A percentile compares a stretch with the other conserved stretches of the same genome.
Conservation (phyloP, 192 early-diverging fungal genomes). For the Coemansia sp. region DNA sequence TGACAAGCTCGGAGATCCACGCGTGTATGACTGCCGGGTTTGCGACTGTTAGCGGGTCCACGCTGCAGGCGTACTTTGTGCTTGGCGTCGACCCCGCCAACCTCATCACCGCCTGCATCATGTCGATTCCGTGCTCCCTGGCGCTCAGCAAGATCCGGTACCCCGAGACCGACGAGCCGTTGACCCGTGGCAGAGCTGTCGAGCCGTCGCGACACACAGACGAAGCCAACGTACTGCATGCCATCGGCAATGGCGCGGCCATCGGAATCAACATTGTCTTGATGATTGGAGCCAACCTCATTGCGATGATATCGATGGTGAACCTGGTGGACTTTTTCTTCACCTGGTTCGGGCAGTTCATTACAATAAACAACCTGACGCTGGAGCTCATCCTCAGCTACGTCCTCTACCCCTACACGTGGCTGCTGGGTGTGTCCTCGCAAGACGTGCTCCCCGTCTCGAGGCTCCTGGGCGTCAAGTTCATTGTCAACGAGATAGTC, state of each 20-base stretch:
- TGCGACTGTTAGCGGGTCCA: constrained; percentile 85
- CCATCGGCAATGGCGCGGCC: constrained; percentile 79
- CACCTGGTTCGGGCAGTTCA: constrained; percentile 69
- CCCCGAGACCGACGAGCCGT: constrained; percentile 78
- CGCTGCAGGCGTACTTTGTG: constrained; percentile 69
- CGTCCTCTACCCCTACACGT: constrained; percentile 73
- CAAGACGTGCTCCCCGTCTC: constrained; percentile 59
- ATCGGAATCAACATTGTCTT: constrained; percentile 73
- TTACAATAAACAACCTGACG: constrained; percentile 60
- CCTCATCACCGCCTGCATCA: constrained; percentile 82
- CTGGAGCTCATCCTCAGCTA: constrained; percentile 73
- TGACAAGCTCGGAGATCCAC: constrained; percentile 85
- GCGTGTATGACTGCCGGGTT: constrained; percentile 87
- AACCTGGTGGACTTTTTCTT: constrained; percentile 66
- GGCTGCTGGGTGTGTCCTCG: constrained; percentile 66
- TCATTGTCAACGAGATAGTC: constrained; percentile 88
- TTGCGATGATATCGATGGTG: constrained; percentile 74
- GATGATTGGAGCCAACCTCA: constrained; percentile 72
- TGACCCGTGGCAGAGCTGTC: constrained; percentile 68
- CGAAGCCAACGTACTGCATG: constrained; percentile 75
- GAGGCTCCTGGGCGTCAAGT: constrained; percentile 70
- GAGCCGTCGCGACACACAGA: constrained; percentile 60
- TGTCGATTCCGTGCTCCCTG: constrained; percentile 86
- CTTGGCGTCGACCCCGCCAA: constrained; percentile 65
- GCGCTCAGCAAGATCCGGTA: constrained; percentile 82